Evolutionary conservation across 2,329 filamentous ascomycete genomes (phyloP), one percentile per base, ranked within the genome.

Genomic region (Phyllosticta ampelicida): DNA sequence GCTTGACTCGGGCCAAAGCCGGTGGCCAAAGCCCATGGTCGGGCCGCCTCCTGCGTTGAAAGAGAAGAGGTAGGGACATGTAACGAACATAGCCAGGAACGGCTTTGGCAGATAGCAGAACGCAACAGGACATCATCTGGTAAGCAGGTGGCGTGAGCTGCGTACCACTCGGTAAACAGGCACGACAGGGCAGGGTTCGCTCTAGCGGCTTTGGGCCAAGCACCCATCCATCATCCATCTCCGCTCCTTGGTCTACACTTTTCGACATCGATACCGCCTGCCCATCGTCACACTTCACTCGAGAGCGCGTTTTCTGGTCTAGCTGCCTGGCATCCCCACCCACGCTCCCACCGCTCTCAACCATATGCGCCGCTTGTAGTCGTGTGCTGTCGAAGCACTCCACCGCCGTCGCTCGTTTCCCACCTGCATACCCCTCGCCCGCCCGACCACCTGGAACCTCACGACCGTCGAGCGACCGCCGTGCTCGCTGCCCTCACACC

Each of bases 201-300:
- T 44, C 36, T 58, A 58, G 56, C 56, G 56, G 56, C 28, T 51
- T 52, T 51, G 49, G 26, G 56, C 51, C 56, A 29, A 58, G 56
- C 56, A 58, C 51, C 56, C 54, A 44, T 44, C 36, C 56, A 52
- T 48, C 57, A 55, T 21, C 52, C 36, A 44, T 51, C 57, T 59
- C 57, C 57, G 57, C 57, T 59, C 57, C 57, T 59, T 58, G 51
- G 26, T 18, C 52, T 52, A 20, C n/a, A 51, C 56, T 58, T 58
- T 58, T 58, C 51, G 51, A 58, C 55, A 29, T 55, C 36, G 13
- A 44, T 3, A 44, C 36, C 36, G 36, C 36, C 36, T n/a, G 36
- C 36, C 54, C 48, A 13, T 23, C 21, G 23, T 26, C n/a, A 49
- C 51, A 53, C 55, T 26, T n/a, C 55, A 48, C 55, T 51, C 50